phyloP scores from a whole-genome alignment of 352 stramenopile species.

The Pythium chondricola region DNA sequence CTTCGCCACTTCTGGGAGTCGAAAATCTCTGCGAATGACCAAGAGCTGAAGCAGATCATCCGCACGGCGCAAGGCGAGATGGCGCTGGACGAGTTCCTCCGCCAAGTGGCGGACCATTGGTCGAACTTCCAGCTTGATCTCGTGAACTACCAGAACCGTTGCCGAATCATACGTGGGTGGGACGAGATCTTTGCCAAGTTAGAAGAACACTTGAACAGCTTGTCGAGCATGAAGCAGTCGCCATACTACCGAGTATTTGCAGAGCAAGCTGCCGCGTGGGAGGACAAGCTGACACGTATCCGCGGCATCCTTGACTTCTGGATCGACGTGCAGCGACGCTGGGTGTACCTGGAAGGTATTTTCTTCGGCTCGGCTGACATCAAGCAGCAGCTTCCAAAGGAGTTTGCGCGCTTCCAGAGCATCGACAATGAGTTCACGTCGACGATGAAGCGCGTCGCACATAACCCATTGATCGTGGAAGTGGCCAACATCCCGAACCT shows the following conservation, averaged over 20 bases:
- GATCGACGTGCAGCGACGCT: constrained; percentile 99
- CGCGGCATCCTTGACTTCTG: constrained; percentile 97
- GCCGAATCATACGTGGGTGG: constrained; percentile 98
- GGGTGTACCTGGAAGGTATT: constrained; percentile 99
- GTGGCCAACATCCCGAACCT: constrained; percentile 87
- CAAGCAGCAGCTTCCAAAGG: constrained; percentile 97
- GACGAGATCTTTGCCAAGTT: constrained; percentile 99
- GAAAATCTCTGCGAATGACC: constrained; percentile 88
- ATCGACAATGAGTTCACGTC: constrained; percentile 99
- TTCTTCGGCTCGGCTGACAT: constrained; percentile 98
- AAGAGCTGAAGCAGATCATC: constrained; percentile 96
- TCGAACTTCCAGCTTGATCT: constrained; percentile 87
- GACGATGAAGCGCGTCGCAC: constrained; percentile 96
- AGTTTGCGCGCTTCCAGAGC: constrained; percentile 97
- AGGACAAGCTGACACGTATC: constrained; percentile 97
- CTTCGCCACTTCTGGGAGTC: constrained; percentile 97
- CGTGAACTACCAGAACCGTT: constrained; percentile 91
- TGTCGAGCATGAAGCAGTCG: constrained; percentile 98
- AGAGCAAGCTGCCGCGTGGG: constrained; percentile 95
- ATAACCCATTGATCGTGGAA: constrained; percentile 96
- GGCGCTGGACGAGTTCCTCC: constrained; percentile 98
- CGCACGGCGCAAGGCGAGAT: constrained; percentile 98
- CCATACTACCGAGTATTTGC: constrained; percentile 99
- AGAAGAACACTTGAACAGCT: constrained; percentile 98
- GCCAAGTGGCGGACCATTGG: constrained; percentile 91